Conservation (phyloP, 441 rosid species). For the Populus tomentosa region DNA sequence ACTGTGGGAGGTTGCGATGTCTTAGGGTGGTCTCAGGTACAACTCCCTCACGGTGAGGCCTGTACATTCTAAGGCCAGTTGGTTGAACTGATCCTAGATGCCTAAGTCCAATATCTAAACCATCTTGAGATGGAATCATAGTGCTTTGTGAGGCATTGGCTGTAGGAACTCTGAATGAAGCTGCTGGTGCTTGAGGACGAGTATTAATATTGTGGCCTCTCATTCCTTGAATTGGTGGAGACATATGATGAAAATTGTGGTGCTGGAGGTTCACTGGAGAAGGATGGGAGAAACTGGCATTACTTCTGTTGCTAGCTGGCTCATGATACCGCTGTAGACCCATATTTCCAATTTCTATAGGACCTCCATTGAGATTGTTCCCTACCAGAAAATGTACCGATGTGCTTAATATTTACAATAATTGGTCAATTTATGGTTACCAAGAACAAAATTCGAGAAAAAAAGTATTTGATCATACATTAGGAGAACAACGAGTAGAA, state of each 20-base stretch:
- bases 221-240: constrained; percentile 53
- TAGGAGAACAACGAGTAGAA: background rate
- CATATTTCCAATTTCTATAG: constrained; percentile 42
- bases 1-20: constrained; percentile 45
- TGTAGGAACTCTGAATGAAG: constrained; percentile 34
- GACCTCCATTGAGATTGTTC: constrained; percentile 38
- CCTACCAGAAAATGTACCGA: constrained; percentile 26
- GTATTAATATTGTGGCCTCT: constrained; percentile 47
- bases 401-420: background rate
- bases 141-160: constrained; percentile 36
- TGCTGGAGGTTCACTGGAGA: constrained; percentile 36
- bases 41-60: constrained; percentile 41
- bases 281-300: constrained; percentile 37
- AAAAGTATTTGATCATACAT: background rate
- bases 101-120: constrained; percentile 44
- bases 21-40: constrained; percentile 36
- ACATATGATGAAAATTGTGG: constrained; percentile 38
- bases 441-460: background rate
- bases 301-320: constrained; percentile 39
- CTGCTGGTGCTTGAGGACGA: constrained; percentile 49
- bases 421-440: background rate
- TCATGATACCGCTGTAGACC: constrained; percentile 37
- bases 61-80: constrained; percentile 46
- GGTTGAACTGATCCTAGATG: constrained; percentile 49
- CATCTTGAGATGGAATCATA: constrained; percentile 42